Percentiles rank a stretch among this genome's conserved stretches.
phyloP scores from a whole-genome alignment of 768 basidiomycete species.

The Suillus spraguei region DNA sequence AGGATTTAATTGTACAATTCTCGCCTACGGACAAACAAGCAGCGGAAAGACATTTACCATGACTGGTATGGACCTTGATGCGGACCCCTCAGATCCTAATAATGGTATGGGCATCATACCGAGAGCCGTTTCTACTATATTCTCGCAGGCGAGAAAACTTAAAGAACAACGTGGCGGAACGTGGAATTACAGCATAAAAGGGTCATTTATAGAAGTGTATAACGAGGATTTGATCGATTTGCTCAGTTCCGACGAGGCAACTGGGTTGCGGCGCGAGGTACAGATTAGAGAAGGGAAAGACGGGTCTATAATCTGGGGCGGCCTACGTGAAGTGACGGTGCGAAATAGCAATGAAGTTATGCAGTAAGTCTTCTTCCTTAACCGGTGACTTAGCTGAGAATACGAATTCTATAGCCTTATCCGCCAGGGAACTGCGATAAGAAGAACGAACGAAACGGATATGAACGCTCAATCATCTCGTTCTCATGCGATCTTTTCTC shows the following conservation, averaged over 20 bases:
- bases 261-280: conserved; percentile 77
- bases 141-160: conserved; percentile 72
- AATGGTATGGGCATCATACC: conserved; percentile 96
- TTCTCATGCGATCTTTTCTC: conserved; percentile 98
- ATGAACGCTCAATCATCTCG: conserved; percentile 99
- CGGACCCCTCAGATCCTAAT: conserved; percentile 78
- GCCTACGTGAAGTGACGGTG: conserved; percentile 91
- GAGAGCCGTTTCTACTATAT: conserved; percentile 88
- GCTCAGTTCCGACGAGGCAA: conserved; percentile 70
- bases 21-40: conserved; percentile 37
- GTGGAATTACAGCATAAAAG: conserved; percentile 83
- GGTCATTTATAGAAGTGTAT: conserved; percentile 97
- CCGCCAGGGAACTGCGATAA: conserved; percentile 84
- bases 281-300: conserved; percentile 97
- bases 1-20: conserved; percentile 90
- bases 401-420: conserved; percentile 62
- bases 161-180: conserved; percentile 73
- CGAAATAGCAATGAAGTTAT: conserved; percentile 86
- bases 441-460: conserved; percentile 95
- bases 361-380: conserved; percentile 57
- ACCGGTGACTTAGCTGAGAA: conserved; percentile 11
- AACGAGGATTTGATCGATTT: conserved; percentile 99
- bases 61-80: conserved; percentile 93
- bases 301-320: conserved; percentile 96
- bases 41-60: conserved; percentile 72